Conservation (phyloP, 108 stramenopile genomes). For the Cyclostephanos invisitatus region DNA sequence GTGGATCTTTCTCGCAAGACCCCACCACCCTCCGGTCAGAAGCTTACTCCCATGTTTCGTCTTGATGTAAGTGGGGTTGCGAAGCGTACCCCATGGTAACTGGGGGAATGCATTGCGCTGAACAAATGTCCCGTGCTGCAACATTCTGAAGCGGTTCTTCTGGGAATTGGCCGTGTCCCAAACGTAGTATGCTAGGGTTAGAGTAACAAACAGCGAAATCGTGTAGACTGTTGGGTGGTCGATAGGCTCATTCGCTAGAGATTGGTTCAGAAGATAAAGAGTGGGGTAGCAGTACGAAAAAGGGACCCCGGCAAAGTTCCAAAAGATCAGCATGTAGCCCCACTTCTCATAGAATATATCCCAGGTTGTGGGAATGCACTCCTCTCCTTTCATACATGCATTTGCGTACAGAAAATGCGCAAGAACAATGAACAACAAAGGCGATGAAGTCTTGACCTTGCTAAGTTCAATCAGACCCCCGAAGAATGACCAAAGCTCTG, state of each 20-base stretch:
- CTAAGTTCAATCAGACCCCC: slow-evolving; percentile 40
- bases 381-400: slow-evolving; percentile 70
- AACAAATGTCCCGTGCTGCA: slow-evolving; percentile 51
- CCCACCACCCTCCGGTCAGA: slow-evolving; percentile 63
- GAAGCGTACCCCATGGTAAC: slow-evolving; percentile 54
- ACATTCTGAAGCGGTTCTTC: slow-evolving; percentile 62
- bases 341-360: slow-evolving; percentile 71
- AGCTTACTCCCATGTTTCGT: slow-evolving; percentile 55
- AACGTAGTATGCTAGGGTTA: slow-evolving; percentile 57
- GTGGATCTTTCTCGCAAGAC: slow-evolving; percentile 52
- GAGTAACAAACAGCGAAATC: slow-evolving; percentile 28
- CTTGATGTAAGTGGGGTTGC: slow-evolving; percentile 53
- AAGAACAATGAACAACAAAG: slow-evolving; percentile 57
- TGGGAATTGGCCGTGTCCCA: slow-evolving; percentile 69
- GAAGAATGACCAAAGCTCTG: slow-evolving; percentile 36
- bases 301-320: slow-evolving; percentile 69
- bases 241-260: slow-evolving; percentile 33
- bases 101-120: slow-evolving; percentile 60
- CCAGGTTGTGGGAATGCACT: slow-evolving; percentile 69
- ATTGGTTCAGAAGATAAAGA: slow-evolving; percentile 44
- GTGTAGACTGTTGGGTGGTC: slow-evolving; percentile 25
- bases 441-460: slow-evolving; percentile 39
- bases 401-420: slow-evolving; percentile 61
- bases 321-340: slow-evolving; percentile 71
- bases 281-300: slow-evolving; percentile 59